Percentiles rank a stretch among this genome's conserved stretches.
phyloP scores from a whole-genome alignment of 331 rosid species.

The Pyrus hybrid region DNA sequence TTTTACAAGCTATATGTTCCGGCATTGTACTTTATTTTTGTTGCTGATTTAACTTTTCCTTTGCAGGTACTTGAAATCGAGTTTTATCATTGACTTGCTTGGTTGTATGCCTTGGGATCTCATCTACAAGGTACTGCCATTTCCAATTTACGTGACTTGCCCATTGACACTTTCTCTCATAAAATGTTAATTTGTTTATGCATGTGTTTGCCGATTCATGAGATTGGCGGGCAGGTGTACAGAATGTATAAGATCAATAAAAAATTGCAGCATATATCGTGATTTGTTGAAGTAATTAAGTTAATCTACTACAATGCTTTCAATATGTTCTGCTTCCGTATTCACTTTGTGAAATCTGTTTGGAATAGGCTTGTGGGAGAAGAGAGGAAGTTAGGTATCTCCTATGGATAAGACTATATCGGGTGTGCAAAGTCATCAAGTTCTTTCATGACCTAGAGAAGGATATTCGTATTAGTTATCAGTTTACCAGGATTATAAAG shows the following conservation, averaged over 20 bases:
- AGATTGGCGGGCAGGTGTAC: neutral
- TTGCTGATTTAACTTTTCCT: neutral
- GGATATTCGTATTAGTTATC: conserved; percentile 80
- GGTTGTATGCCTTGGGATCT: conserved; percentile 96
- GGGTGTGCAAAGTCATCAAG: conserved; percentile 52
- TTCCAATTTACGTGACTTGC: neutral
- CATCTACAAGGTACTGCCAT: conserved; percentile 61
- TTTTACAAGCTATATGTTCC: neutral
- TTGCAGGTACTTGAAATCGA: conserved; percentile 67
- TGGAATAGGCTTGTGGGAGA: conserved; percentile 58
- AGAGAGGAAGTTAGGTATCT: conserved; percentile 81
- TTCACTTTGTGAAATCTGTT: conserved; percentile 6
- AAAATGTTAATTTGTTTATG: neutral
- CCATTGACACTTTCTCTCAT: neutral
- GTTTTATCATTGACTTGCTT: conserved; percentile 68
- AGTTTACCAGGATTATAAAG: conserved; percentile 68
- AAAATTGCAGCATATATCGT: neutral
- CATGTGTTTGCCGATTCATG: neutral
- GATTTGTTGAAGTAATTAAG: neutral
- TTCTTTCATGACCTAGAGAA: conserved; percentile 66
- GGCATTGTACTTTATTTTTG: neutral
- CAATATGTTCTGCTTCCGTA: conserved; percentile 4
- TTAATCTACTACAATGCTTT: neutral
- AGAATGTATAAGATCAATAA: neutral
- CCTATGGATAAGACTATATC: conserved; percentile 74